A percentile compares a stretch with the other conserved stretches of the same genome.
These are phyloP conservation scores for Pouteria glomerata DNA, from an alignment of 148 eudicot genomes.

Conservation along the genomic window DNA sequence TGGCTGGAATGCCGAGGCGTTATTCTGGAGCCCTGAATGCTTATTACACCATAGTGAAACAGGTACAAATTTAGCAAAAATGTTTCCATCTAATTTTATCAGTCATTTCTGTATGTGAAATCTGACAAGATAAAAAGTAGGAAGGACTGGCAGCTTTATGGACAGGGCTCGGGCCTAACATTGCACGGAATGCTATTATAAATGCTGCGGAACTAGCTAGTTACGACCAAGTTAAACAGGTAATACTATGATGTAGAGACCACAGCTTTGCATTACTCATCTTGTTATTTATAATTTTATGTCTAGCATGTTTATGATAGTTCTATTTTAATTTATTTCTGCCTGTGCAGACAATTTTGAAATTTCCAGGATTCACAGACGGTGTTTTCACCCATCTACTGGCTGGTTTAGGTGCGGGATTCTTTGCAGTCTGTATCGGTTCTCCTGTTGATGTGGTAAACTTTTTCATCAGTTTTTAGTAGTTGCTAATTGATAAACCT, in stretches of 20 bases:
- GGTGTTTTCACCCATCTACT: slow-evolving; percentile 54
- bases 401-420: slow-evolving; percentile 76
- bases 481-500: not conserved
- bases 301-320: slow-evolving; percentile 4
- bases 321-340: slow-evolving; percentile 10
- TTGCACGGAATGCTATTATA: slow-evolving; percentile 60
- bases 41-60: slow-evolving; percentile 47
- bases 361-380: slow-evolving; percentile 63
- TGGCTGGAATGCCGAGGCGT: slow-evolving; percentile 56
- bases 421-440: slow-evolving; percentile 73
- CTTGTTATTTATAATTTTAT: not conserved
- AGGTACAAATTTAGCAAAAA: slow-evolving; percentile 25
- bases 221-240: slow-evolving; percentile 70
- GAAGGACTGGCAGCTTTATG: slow-evolving; percentile 62
- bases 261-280: not conserved
- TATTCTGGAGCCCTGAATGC: slow-evolving; percentile 63
- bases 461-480: slow-evolving; percentile 5
- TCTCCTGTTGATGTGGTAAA: slow-evolving; percentile 76
- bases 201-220: slow-evolving; percentile 77
- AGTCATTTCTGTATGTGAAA: not conserved
- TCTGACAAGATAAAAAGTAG: slow-evolving; percentile 21
- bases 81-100: not conserved
- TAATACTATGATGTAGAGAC: slow-evolving; percentile 6
- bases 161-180: slow-evolving; percentile 77
- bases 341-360: slow-evolving; percentile 49